phyloP scores from a whole-genome alignment of 2,329 filamentous ascomycete species.

The Aureobasidium musti region DNA sequence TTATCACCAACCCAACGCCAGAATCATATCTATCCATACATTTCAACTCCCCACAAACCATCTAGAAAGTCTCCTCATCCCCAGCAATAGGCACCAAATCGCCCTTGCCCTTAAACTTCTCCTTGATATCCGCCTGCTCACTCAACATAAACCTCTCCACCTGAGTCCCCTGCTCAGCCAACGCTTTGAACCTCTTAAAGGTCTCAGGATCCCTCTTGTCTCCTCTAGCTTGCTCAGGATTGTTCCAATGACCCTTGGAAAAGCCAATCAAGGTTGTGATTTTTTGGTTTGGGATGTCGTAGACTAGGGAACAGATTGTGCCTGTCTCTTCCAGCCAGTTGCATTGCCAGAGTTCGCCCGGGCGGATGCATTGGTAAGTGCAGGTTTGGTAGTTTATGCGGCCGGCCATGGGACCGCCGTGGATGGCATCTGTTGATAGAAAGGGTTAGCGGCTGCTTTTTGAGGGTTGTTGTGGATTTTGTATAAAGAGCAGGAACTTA shows the following conservation, averaged over 20 bases:
- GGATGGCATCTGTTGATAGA: constrained; percentile 53
- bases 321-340: constrained; percentile 65
- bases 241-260: constrained; percentile 58
- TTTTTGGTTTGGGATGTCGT: constrained; percentile 54
- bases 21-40: neutral
- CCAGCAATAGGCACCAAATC: constrained; percentile 51
- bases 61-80: constrained; percentile 43
- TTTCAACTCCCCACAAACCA: neutral
- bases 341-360: constrained; percentile 61
- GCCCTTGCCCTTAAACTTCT: constrained; percentile 55
- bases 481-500: neutral
- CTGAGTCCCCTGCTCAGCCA: constrained; percentile 55
- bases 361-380: constrained; percentile 60
- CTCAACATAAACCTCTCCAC: constrained; percentile 55
- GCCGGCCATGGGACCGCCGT: constrained; percentile 61
- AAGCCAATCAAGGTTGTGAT: constrained; percentile 59
- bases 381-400: constrained; percentile 57
- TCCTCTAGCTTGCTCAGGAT: constrained; percentile 54
- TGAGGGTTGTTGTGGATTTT: neutral
- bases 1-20: no score
- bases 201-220: constrained; percentile 58
- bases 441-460: neutral
- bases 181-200: constrained; percentile 54
- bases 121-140: constrained; percentile 56
- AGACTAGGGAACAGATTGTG: constrained; percentile 58